A percentile compares a stretch with the other conserved stretches of the same genome.
phyloP scores from a whole-genome alignment of 164 flowering plant genomes.

The Warburgia ugandensis region DNA sequence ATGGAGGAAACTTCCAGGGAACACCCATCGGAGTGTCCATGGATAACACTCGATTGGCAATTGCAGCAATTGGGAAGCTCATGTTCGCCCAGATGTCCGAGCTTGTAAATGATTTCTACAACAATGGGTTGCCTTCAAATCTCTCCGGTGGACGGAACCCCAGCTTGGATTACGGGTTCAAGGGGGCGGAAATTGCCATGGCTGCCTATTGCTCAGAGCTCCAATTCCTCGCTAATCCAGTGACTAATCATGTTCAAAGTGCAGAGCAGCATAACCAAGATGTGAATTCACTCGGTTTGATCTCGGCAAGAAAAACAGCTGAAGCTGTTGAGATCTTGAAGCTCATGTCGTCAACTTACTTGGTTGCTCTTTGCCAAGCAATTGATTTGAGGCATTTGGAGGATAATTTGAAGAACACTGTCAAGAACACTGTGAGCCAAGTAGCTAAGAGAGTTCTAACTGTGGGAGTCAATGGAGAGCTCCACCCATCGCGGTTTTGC shows the following conservation, averaged over 20 bases:
- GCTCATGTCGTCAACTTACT: slow-evolving; percentile 50
- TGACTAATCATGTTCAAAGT: slow-evolving; percentile 61
- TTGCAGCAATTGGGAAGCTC: slow-evolving; percentile 57
- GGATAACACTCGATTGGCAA: slow-evolving; percentile 56
- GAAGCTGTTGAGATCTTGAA: slow-evolving; percentile 55
- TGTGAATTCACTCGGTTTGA: slow-evolving; percentile 56
- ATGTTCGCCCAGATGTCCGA: slow-evolving; percentile 66
- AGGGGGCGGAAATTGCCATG: slow-evolving; percentile 60
- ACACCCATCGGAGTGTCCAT: slow-evolving; percentile 68
- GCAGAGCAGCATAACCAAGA: slow-evolving; percentile 70
- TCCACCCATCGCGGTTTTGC: slow-evolving; percentile 52
- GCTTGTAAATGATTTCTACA: slow-evolving; percentile 59
- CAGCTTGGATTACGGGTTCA: slow-evolving; percentile 61
- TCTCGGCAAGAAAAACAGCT: slow-evolving; percentile 54
- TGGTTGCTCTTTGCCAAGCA: slow-evolving; percentile 60
- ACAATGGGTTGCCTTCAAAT: slow-evolving; percentile 60
- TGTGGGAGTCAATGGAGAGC: slow-evolving; percentile 40
- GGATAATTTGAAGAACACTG: slow-evolving; percentile 43
- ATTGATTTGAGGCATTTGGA: slow-evolving; percentile 56
- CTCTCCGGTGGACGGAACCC: slow-evolving; percentile 56
- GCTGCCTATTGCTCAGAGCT: slow-evolving; percentile 60
- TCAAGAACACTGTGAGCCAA: slow-evolving; percentile 48
- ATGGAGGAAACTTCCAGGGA: slow-evolving; percentile 71
- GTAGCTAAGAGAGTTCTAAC: slow-evolving; percentile 45
- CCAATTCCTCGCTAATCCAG: slow-evolving; percentile 57